Conservation (phyloP, 2,329 filamentous ascomycete species). For the Aspergillus fischeri region DNA sequence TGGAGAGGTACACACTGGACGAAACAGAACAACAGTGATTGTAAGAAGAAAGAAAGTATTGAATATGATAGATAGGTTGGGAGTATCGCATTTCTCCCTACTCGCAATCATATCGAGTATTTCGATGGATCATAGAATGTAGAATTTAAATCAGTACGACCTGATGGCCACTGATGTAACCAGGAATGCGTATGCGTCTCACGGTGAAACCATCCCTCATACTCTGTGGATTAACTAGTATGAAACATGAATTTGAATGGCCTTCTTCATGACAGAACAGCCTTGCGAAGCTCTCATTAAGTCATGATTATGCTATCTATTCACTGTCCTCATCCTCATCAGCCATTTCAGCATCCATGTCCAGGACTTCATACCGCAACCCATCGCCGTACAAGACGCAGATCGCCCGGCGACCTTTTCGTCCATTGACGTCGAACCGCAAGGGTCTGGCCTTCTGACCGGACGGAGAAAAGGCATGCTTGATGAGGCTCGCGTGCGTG, state of each 20-base stretch:
- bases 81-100: background rate
- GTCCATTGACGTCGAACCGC: slow-evolving; percentile 53
- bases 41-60: no score
- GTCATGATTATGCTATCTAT: slow-evolving; percentile 4
- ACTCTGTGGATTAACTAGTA: background rate
- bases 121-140: background rate
- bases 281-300: background rate
- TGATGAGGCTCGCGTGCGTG: slow-evolving; percentile 25
- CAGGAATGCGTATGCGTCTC: background rate
- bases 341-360: slow-evolving; percentile 46
- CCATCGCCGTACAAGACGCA: slow-evolving; percentile 53
- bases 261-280: background rate
- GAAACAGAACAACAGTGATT: background rate
- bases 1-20: background rate
- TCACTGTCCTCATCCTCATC: slow-evolving; percentile 26
- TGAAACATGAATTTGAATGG: background rate
- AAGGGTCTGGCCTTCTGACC: slow-evolving; percentile 46
- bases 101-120: background rate
- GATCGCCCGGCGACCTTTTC: slow-evolving; percentile 49
- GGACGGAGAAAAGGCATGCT: slow-evolving; percentile 45
- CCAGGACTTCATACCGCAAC: slow-evolving; percentile 53
- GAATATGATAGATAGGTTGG: background rate
- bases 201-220: slow-evolving; percentile 11
- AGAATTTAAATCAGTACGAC: background rate
- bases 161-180: background rate